These are phyloP conservation scores for Aphanomyces invadans DNA, from an alignment of 352 stramenopile species.

Conservation along the genomic window DNA sequence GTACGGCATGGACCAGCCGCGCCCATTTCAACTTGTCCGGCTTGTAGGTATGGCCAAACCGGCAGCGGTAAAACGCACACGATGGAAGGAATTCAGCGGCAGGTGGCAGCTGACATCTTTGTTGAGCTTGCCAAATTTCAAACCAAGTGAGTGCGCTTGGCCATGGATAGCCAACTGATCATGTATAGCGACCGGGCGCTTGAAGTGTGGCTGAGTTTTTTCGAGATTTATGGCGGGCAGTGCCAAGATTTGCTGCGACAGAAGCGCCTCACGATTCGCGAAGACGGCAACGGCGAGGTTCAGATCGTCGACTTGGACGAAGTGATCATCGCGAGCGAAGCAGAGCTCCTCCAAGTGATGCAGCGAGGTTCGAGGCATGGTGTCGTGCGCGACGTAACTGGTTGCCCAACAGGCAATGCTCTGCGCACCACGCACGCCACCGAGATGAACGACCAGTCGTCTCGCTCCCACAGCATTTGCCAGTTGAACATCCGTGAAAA, in stretches of 20 bases:
- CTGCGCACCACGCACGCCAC: conserved; percentile 94
- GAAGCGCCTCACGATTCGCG: conserved; percentile 87
- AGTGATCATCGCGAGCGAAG: conserved; percentile 76
- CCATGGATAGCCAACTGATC: too few relatives aligned
- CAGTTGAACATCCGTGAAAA: conserved; percentile 83
- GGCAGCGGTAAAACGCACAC: conserved; percentile 90
- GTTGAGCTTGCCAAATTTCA: conserved; percentile 57
- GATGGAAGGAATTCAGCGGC: conserved; percentile 86
- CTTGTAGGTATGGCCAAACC: conserved; percentile 84
- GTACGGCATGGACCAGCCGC: too few relatives aligned
- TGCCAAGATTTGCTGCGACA: conserved; percentile 91
- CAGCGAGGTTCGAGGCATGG: conserved; percentile 41
- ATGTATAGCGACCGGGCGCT: conserved; percentile 44
- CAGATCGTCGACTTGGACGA: conserved; percentile 94
- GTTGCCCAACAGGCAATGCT: conserved; percentile 86
- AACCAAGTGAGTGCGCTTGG: conserved; percentile 19
- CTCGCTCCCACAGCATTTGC: conserved; percentile 92
- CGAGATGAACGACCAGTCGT: conserved; percentile 94
- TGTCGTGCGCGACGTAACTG: too few relatives aligned
- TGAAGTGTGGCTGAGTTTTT: conserved; percentile 90
- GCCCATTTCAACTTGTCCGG: background rate
- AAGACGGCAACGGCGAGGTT: conserved; percentile 91
- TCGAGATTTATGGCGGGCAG: conserved; percentile 96
- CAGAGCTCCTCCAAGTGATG: conserved; percentile 91
- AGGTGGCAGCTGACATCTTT: conserved; percentile 71